Conservation (phyloP, 208 protist species). For the Phytomonas sp. region DNA sequence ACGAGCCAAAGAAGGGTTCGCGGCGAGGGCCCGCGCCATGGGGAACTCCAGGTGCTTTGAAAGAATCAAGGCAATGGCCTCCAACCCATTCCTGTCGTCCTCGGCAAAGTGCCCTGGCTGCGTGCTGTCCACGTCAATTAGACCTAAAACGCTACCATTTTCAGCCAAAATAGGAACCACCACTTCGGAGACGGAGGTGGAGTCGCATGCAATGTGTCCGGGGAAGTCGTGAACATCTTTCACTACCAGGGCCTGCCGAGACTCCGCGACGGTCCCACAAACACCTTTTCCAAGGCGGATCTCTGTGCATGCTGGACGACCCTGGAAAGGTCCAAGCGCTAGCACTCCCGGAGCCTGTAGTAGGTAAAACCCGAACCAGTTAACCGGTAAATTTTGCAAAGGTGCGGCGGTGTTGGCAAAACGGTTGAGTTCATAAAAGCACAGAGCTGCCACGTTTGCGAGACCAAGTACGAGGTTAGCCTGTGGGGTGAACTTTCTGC, state of each 20-base stretch:
- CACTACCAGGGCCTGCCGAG: constrained; percentile 50
- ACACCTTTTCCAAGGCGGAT: constrained; percentile 87
- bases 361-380: constrained; percentile 93
- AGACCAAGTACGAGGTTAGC: constrained; percentile 58
- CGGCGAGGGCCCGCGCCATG: constrained; percentile 32
- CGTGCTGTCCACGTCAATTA: constrained; percentile 84
- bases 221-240: constrained; percentile 85
- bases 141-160: constrained; percentile 49
- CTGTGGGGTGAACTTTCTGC: constrained; percentile 36
- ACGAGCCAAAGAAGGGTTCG: constrained; percentile 44
- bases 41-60: constrained; percentile 53
- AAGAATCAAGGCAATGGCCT: constrained; percentile 51
- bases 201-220: constrained; percentile 94
- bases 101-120: constrained; percentile 46
- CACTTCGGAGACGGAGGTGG: constrained; percentile 83
- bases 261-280: constrained; percentile 66
- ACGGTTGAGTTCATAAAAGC: constrained; percentile 76
- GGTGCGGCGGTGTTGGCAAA: constrained; percentile 30
- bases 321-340: constrained; percentile 92
- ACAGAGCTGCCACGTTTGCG: constrained; percentile 68
- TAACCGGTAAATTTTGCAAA: constrained; percentile 54
- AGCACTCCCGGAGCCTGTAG: constrained; percentile 58
- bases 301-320: constrained; percentile 81
- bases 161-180: constrained; percentile 76
- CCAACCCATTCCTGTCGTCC: constrained; percentile 48